These are phyloP conservation scores for Silybum marianum DNA, from an alignment of 129 eudicot species.

Conservation along the genomic window DNA sequence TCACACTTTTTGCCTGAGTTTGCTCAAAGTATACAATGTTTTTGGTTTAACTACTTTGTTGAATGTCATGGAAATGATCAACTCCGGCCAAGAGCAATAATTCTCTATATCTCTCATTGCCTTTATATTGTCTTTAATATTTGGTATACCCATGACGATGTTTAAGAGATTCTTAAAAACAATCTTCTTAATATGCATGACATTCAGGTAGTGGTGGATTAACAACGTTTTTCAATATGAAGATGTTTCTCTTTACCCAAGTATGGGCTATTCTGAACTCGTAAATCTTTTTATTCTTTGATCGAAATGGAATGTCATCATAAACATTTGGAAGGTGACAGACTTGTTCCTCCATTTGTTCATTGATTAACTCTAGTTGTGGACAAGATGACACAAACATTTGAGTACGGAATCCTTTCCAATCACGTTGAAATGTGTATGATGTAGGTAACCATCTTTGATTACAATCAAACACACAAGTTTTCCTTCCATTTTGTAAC, in stretches of 20 bases:
- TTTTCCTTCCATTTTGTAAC: no score
- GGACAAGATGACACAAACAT: no score
- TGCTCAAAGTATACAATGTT: no score
- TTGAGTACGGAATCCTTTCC: no score
- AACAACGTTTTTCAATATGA: not conserved
- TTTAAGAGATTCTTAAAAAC: not conserved
- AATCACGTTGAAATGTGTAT: no score
- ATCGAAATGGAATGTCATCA: not conserved
- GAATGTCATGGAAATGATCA: not conserved
- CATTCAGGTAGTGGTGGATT: not conserved
- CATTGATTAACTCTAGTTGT: no score
- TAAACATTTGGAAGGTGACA: not conserved
- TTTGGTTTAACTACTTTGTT: no score
- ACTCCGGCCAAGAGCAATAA: not conserved
- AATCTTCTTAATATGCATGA: not conserved
- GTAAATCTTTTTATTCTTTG: not conserved
- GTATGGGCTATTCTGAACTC: not conserved
- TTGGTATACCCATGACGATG: constrained; percentile 4
- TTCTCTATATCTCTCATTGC: not conserved
- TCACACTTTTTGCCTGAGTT: no score
- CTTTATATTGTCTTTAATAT: not conserved
- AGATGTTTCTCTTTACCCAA: constrained; percentile 1
- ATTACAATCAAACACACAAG: no score
- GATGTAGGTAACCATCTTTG: no score
- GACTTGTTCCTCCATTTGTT: no score